A percentile compares a stretch with the other conserved stretches of the same genome.
Evolutionary conservation across 306 rosid species (phyloP).

Genomic region (Albizia julibrissin): DNA sequence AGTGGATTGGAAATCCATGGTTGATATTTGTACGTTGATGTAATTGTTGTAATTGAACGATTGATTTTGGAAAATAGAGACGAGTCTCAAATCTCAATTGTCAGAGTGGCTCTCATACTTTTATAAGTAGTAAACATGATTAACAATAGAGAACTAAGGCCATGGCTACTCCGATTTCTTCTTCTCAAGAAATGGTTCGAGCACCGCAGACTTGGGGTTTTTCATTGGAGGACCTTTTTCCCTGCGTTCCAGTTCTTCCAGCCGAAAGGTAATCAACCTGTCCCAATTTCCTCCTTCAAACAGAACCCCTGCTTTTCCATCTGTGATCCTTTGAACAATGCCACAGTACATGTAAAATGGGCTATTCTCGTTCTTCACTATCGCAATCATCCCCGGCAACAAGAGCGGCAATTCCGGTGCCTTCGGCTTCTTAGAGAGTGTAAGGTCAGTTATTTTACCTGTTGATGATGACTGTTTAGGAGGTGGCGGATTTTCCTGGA

Average conservation of each 20-base stretch:
- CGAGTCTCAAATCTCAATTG: constrained; percentile 10
- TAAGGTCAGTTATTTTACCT: constrained; percentile 6
- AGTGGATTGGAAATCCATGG: constrained; percentile 29
- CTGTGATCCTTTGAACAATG: constrained; percentile 72
- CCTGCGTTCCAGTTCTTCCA: constrained; percentile 84
- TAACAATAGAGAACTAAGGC: constrained; percentile 20
- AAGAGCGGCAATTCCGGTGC: constrained; percentile 63
- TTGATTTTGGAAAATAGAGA: constrained; percentile 8
- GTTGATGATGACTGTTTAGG: constrained; percentile 49
- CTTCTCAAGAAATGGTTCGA: constrained; percentile 67
- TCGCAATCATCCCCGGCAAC: constrained; percentile 59
- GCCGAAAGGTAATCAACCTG: constrained; percentile 67
- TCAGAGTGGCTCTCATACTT: constrained; percentile 16
- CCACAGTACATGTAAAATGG: constrained; percentile 70
- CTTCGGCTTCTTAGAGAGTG: constrained; percentile 51
- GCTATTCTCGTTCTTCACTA: constrained; percentile 48
- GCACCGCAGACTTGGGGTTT: constrained; percentile 72
- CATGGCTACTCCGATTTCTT: constrained; percentile 41
- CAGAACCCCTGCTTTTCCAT: constrained; percentile 73
- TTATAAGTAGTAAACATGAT: constrained; percentile 33
- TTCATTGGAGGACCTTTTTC: constrained; percentile 95
- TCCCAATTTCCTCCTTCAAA: constrained; percentile 86
- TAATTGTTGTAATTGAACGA: not conserved
- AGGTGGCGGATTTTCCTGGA: constrained; percentile 82
- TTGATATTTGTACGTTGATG: not conserved